Conservation (phyloP, 768 basidiomycete species). For the Lactifluus volemus region DNA sequence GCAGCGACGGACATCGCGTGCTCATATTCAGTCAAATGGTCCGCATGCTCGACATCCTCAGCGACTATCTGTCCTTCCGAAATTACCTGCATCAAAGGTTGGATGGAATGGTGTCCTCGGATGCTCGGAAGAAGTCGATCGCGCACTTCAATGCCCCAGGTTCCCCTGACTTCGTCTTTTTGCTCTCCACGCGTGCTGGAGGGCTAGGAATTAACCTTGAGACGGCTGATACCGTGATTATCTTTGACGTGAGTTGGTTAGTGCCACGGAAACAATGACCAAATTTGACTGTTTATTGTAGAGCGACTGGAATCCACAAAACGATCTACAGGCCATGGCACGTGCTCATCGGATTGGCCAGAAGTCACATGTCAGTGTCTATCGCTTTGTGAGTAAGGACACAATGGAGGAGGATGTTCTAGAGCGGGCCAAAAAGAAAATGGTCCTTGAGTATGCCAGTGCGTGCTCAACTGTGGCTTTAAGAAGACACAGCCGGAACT, state of each 20-base stretch:
- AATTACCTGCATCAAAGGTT: slow-evolving; percentile 91
- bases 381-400: slow-evolving; percentile 97
- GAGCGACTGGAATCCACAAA: slow-evolving; percentile 99
- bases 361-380: slow-evolving; percentile 97
- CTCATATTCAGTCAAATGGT: slow-evolving; percentile 99
- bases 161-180: slow-evolving; percentile 93
- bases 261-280: slow-evolving; percentile 6
- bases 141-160: slow-evolving; percentile 93
- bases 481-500: neutral
- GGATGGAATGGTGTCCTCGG: slow-evolving; percentile 92
- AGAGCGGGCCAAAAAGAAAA: slow-evolving; percentile 97
- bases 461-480: slow-evolving; percentile 31
- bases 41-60: slow-evolving; percentile 95
- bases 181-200: slow-evolving; percentile 93
- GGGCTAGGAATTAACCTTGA: slow-evolving; percentile 98
- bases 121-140: slow-evolving; percentile 89
- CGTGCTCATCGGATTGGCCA: slow-evolving; percentile 98
- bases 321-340: slow-evolving; percentile 98
- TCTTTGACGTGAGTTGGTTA: slow-evolving; percentile 74
- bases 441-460: slow-evolving; percentile 99
- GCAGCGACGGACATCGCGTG: slow-evolving; percentile 90
- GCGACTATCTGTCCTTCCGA: slow-evolving; percentile 88
- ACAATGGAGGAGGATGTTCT: slow-evolving; percentile 99
- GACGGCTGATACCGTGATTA: slow-evolving; percentile 97
- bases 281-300: slow-evolving; percentile 29